Base-by-base conservation (phyloP, 2,329 filamentous ascomycete genomes). In the Arthrobotrys sinensis region DNA sequence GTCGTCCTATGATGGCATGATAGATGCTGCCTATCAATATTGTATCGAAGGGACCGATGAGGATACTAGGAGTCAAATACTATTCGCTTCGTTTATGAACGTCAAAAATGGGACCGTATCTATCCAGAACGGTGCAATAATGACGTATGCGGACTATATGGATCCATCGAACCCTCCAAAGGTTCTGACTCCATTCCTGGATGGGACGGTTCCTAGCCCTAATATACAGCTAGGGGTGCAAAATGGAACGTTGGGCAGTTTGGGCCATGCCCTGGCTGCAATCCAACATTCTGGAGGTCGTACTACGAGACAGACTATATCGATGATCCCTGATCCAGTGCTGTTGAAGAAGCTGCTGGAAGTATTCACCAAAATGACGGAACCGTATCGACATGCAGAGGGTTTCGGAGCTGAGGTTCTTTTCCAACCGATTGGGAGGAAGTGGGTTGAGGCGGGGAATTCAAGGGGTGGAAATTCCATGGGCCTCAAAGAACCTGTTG, bases 351-450 rank as follows among this genome's bases (percentile, higher is more conserved):
- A 68, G 16, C 19, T 78, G 3, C 40, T 40, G 12, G 34, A 19
- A 2, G 43, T 76, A 1, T 76, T 65, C 34, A 48, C 43, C 8
- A 16, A 63, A 16, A 36, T 36, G 1, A 36, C 65, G 7, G 38
- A 38, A 7, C 11, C 7, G 8, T 66, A 79, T 11, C 76, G 65
- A 16, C 12, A 76, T 11, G 53, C 69, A 6, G 76, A 69, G 11
- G 79, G 73, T 1, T 67, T 77, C 11, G 21, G 16, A 16, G 82
- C 80, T 21, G 81, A 81, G 32, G 48, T 81, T 4, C 55, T 60
- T 12, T 73, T 70, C 32, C 79, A 80, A 43, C 80, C 79, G 11
- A 78, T 81, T 19, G 76, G 71, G 4, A 66, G 50, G 7, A 70
- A 63, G 10, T 80, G 79, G 62, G 64, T 76, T 14, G 60, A 50